Evolutionary conservation across 495 filamentous ascomycete species (phyloP).

Genomic region (Oidiodendron maius): DNA sequence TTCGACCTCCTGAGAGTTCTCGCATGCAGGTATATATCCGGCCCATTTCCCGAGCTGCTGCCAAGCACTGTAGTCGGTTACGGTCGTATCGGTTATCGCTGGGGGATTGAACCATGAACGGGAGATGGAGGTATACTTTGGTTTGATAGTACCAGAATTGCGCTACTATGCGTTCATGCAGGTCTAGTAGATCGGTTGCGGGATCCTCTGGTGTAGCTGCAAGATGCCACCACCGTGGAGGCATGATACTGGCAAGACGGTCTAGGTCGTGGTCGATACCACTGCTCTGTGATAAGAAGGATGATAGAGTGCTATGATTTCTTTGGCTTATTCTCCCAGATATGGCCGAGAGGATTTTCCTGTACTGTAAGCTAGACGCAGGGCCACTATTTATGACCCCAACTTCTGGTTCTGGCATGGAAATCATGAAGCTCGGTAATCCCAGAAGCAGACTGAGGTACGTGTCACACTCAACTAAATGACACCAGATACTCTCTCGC

Average conservation of each 20-base stretch:
- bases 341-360: not conserved
- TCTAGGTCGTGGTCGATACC: not conserved
- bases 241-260: not conserved
- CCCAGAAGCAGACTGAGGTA: conserved; percentile 3
- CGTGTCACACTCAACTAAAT: not conserved
- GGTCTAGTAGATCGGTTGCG: not conserved
- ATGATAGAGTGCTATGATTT: not conserved
- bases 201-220: not conserved
- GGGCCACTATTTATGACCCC: not conserved
- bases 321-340: not conserved
- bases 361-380: not conserved
- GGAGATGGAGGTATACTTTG: conserved; percentile 3
- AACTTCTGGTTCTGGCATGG: not conserved
- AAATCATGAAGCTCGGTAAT: not conserved
- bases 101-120: conserved; percentile 4
- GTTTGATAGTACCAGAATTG: conserved; percentile 7
- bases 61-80: not conserved
- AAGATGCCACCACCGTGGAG: not conserved
- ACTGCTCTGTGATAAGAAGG: not conserved
- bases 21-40: not conserved
- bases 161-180: not conserved
- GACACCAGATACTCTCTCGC: conserved; percentile 4
- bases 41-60: not conserved
- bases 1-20: not conserved
- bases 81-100: not conserved